Conservation (phyloP, 345 rosid species). For the Isatis tinctoria region DNA sequence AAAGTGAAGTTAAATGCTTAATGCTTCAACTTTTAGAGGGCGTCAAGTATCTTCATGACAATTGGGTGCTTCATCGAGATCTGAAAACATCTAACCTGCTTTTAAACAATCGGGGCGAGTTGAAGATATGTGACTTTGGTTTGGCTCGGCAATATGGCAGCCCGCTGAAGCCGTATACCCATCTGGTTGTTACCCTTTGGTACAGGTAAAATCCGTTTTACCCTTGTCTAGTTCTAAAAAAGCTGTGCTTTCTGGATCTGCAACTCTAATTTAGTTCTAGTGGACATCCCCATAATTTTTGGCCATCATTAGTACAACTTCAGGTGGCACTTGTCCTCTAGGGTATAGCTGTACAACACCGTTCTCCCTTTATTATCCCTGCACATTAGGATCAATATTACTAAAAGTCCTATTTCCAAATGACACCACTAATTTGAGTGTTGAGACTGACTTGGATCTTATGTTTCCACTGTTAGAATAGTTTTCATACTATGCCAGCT, state of each 20-base stretch:
- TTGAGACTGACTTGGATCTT: neutral
- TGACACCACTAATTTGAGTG: neutral
- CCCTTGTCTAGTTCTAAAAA: neutral
- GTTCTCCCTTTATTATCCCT: neutral
- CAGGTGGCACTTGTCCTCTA: neutral
- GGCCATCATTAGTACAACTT: conserved; percentile 5
- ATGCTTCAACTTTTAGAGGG: conserved; percentile 97
- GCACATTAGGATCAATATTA: conserved; percentile 3
- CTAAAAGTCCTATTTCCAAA: neutral
- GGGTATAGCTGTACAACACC: conserved; percentile 1
- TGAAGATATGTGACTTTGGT: conserved; percentile 98
- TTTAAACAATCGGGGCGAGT: conserved; percentile 89
- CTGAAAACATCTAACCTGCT: conserved; percentile 94
- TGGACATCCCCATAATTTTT: neutral
- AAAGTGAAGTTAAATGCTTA: conserved; percentile 97
- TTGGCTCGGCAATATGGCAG: conserved; percentile 99
- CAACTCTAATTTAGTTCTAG: neutral
- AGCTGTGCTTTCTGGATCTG: neutral
- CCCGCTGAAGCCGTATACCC: conserved; percentile 96
- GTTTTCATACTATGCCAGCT: neutral
- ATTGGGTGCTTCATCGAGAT: conserved; percentile 99
- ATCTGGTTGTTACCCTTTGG: conserved; percentile 99
- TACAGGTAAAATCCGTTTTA: conserved; percentile 66
- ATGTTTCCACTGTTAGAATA: neutral
- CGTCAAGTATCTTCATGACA: conserved; percentile 93